Conservation (phyloP, 208 protist species). For the Crithidia fasciculata region DNA sequence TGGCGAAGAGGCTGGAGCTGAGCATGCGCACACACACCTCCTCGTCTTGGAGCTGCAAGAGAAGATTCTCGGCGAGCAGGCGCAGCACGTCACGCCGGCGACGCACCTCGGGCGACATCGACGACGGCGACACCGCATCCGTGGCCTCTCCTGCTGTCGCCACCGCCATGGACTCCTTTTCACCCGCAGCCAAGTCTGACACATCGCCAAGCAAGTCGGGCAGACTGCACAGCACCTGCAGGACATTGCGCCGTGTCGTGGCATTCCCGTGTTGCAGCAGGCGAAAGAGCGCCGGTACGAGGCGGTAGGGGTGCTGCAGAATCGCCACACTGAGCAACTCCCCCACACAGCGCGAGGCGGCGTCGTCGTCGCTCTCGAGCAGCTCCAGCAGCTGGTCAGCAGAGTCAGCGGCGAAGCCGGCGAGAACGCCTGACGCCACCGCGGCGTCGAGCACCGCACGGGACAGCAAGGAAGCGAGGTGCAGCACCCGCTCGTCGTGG, state of each 20-base stretch:
- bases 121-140: background rate
- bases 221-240: slow-evolving; percentile 75
- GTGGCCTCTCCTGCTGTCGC: too few species aligned
- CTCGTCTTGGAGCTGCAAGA: slow-evolving; percentile 78
- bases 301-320: slow-evolving; percentile 57
- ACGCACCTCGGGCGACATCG: background rate
- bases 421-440: slow-evolving; percentile 14
- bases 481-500: slow-evolving; percentile 55
- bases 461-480: slow-evolving; percentile 64
- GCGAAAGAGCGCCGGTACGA: slow-evolving; percentile 81
- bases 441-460: slow-evolving; percentile 60
- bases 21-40: slow-evolving; percentile 76
- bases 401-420: slow-evolving; percentile 49
- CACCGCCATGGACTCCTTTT: background rate
- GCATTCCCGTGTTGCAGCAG: slow-evolving; percentile 62
- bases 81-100: slow-evolving; percentile 64
- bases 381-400: slow-evolving; percentile 83
- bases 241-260: slow-evolving; percentile 60
- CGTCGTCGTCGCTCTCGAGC: slow-evolving; percentile 65
- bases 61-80: slow-evolving; percentile 71
- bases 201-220: slow-evolving; percentile 35
- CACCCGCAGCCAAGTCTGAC: background rate
- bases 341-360: slow-evolving; percentile 66
- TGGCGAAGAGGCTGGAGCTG: slow-evolving; percentile 72
- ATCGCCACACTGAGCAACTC: slow-evolving; percentile 69